These are phyloP conservation scores for Citrus maxima DNA, from an alignment of 345 rosid species.

Conservation along the genomic window DNA sequence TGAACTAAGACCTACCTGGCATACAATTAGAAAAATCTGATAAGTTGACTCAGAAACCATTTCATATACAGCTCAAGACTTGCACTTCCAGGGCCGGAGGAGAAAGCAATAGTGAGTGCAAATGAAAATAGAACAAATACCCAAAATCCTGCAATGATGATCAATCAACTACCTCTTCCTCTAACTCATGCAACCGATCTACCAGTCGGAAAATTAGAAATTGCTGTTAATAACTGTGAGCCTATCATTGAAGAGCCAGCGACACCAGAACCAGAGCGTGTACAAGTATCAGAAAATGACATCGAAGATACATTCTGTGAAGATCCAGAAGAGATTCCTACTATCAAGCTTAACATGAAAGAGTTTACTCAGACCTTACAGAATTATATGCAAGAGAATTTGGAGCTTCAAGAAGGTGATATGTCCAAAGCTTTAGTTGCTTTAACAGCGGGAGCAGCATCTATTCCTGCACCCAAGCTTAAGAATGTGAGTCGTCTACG, in stretches of 20 bases:
- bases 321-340: conserved; percentile 82
- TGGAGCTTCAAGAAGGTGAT: conserved; percentile 64
- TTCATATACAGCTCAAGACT: conserved; percentile 74
- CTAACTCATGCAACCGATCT: conserved; percentile 38
- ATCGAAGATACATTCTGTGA: conserved; percentile 64
- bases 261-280: conserved; percentile 62
- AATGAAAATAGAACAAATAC: conserved; percentile 29
- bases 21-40: neutral
- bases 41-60: conserved; percentile 2
- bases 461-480: conserved; percentile 77
- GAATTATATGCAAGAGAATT: conserved; percentile 57
- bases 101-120: conserved; percentile 31
- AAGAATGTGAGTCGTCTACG: conserved; percentile 79
- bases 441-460: conserved; percentile 68
- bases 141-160: conserved; percentile 31
- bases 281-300: conserved; percentile 44
- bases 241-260: conserved; percentile 93
- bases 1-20: neutral
- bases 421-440: conserved; percentile 83
- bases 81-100: conserved; percentile 77
- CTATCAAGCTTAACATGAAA: conserved; percentile 64
- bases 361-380: conserved; percentile 64
- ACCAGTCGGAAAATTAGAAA: conserved; percentile 28
- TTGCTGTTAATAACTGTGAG: conserved; percentile 33
- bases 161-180: conserved; percentile 37